Percentiles rank a stretch among this genome's conserved stretches.
phyloP scores from a whole-genome alignment of 1,284 basidiomycete genomes.

The Malassezia dermatis region DNA sequence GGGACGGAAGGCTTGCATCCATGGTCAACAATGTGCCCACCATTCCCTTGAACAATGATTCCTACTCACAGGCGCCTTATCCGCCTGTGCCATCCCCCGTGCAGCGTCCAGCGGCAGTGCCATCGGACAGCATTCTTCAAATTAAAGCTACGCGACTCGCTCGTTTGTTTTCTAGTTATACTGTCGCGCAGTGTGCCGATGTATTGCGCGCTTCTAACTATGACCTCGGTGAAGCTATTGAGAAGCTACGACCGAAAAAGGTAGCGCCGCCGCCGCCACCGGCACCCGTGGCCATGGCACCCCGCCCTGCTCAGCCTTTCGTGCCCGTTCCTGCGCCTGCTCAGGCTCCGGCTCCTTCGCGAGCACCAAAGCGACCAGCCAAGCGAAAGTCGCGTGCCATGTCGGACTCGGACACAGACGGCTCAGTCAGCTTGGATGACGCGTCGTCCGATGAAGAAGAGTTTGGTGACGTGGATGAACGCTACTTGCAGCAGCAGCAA shows the following conservation, averaged over 20 bases:
- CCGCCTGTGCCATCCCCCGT: neutral
- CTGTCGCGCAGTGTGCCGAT: constrained; percentile 14
- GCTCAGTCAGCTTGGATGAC: constrained; percentile 9
- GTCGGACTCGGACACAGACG: constrained; percentile 15
- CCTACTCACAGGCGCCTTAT: neutral
- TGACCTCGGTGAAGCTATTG: constrained; percentile 17
- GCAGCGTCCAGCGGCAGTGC: neutral
- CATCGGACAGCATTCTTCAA: constrained; percentile 14
- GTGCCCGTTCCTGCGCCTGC: neutral
- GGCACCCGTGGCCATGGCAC: neutral
- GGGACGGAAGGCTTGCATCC: neutral
- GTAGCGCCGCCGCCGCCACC: constrained; percentile 2
- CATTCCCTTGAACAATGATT: neutral
- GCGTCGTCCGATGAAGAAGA: constrained; percentile 28
- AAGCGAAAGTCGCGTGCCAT: constrained; percentile 13
- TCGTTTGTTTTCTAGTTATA: constrained; percentile 15
- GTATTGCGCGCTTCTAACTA: constrained; percentile 13
- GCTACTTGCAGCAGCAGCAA: constrained; percentile 26
- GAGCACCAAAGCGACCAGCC: constrained; percentile 8
- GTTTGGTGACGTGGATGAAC: constrained; percentile 22
- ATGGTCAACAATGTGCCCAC: neutral
- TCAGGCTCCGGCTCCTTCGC: neutral
- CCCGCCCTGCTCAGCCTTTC: neutral
- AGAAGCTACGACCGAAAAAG: constrained; percentile 14
- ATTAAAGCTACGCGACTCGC: constrained; percentile 19